These are phyloP conservation scores for Nicotiana paniculata DNA, from an alignment of 257 asterid genomes.

Conservation along the genomic window DNA sequence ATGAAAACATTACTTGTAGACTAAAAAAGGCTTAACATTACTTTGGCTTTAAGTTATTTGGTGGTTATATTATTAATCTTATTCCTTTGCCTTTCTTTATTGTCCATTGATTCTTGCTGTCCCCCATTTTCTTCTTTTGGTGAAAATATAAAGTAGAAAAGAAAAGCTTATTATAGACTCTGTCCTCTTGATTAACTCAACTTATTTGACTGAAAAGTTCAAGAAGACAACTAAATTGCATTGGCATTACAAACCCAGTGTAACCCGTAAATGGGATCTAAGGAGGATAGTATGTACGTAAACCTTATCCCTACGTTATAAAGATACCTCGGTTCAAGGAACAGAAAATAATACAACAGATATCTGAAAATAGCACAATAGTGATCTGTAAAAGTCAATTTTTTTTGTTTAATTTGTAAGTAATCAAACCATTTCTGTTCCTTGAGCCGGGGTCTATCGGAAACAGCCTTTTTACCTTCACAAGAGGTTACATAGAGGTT, in stretches of 20 bases:
- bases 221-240: background rate
- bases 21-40: background rate
- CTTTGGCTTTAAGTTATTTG: constrained; percentile 7
- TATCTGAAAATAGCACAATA: no score
- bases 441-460: no score
- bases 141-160: background rate
- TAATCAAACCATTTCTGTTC: no score
- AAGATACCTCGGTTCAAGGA: no score
- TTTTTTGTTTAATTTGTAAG: no score
- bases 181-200: background rate
- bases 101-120: constrained; percentile 2
- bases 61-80: background rate
- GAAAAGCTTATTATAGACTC: background rate
- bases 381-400: no score
- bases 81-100: constrained; percentile 1
- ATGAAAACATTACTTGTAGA: background rate
- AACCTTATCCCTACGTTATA: no score
- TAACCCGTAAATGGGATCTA: no score
- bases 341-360: no score
- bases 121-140: background rate
- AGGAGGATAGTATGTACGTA: no score
- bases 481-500: no score
- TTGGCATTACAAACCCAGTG: background rate
- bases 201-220: background rate
- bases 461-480: no score